Percentiles rank a stretch among this genome's conserved stretches.
Evolutionary conservation across 768 basidiomycete species (phyloP).

Genomic region (Terana coerulea): DNA sequence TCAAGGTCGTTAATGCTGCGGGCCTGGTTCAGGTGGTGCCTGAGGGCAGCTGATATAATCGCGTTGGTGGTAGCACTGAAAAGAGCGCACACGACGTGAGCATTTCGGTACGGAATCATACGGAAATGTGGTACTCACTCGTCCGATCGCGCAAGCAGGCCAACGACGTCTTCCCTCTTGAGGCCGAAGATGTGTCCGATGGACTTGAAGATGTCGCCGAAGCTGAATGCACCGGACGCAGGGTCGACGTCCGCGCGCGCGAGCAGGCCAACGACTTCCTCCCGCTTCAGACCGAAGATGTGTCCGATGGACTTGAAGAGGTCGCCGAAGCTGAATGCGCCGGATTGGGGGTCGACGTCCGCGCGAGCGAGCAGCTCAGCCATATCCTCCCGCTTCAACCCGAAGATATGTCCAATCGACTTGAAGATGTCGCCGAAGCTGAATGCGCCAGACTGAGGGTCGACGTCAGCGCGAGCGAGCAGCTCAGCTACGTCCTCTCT

Average conservation of each 20-base stretch:
- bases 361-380: conserved; percentile 2
- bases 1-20: conserved; percentile 5
- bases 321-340: conserved; percentile 8
- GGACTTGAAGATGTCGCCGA: not conserved
- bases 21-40: not conserved
- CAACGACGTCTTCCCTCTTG: no score
- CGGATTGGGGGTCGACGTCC: not conserved
- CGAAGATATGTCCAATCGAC: no score
- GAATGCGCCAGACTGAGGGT: conserved; percentile 5
- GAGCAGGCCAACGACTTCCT: not conserved
- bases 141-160: not conserved
- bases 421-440: conserved; percentile 7
- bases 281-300: not conserved
- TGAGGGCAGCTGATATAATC: not conserved
- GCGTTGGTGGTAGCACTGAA: not conserved
- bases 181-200: no score
- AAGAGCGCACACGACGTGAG: not conserved
- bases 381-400: no score
- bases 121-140: not conserved
- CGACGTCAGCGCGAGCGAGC: not conserved
- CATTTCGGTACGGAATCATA: not conserved
- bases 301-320: not conserved
- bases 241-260: conserved; percentile 2
- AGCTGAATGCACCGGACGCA: conserved; percentile 3
- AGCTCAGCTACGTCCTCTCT: not conserved